These are phyloP conservation scores for Yamagishiella unicocca DNA, from an alignment of 139 green algal species.

Conservation along the genomic window DNA sequence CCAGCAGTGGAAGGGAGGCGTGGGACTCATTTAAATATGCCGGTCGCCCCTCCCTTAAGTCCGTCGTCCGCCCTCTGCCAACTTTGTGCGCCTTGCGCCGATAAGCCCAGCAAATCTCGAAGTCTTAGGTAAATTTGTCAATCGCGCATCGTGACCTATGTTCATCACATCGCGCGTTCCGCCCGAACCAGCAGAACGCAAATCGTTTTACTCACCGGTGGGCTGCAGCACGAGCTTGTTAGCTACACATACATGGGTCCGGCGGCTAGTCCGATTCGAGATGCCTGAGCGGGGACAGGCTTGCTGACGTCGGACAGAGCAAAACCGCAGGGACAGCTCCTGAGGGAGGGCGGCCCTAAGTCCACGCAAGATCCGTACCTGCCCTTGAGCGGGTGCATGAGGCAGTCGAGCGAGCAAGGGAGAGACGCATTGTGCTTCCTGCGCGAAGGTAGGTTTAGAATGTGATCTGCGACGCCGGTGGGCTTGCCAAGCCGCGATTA, in stretches of 20 bases:
- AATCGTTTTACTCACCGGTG: background rate
- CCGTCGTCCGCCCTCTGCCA: background rate
- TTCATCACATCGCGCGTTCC: background rate
- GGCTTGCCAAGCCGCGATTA: too few relatives aligned
- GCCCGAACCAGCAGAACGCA: background rate
- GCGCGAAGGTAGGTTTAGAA: too few relatives aligned
- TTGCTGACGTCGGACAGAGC: background rate
- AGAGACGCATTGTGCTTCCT: background rate
- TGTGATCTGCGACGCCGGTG: too few relatives aligned
- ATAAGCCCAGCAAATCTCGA: background rate
- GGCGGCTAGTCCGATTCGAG: background rate
- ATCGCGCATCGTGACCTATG: background rate
- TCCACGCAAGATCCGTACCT: background rate
- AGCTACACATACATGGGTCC: background rate
- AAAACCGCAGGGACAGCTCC: background rate
- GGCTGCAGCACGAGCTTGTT: conserved; percentile 39
- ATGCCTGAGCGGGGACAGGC: background rate
- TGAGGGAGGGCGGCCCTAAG: background rate
- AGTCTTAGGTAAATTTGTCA: background rate
- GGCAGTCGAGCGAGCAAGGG: background rate
- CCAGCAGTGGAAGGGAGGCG: background rate
- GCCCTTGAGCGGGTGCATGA: background rate
- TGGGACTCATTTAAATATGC: background rate
- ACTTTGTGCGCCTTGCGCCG: background rate
- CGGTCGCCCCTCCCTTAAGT: background rate